phyloP scores from a whole-genome alignment of 345 rosid genomes.

The Theobroma cacao region DNA sequence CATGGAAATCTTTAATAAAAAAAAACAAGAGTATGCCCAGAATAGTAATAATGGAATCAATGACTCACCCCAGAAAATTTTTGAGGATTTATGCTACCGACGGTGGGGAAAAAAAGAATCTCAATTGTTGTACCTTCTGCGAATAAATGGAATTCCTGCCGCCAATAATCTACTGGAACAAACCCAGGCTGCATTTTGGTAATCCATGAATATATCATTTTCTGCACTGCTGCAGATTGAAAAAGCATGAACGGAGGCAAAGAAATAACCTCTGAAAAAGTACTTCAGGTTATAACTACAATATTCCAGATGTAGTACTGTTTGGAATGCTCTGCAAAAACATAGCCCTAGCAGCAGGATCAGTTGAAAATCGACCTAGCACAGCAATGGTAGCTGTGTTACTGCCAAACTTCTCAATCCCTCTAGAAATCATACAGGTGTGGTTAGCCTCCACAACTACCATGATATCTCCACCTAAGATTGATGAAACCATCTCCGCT shows the following conservation, averaged over 20 bases:
- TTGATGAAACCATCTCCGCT: slow-evolving; percentile 69
- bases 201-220: neutral
- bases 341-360: slow-evolving; percentile 48
- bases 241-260: neutral
- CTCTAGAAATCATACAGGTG: slow-evolving; percentile 93
- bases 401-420: slow-evolving; percentile 91
- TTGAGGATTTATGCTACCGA: neutral
- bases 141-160: neutral
- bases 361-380: slow-evolving; percentile 72
- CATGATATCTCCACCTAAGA: slow-evolving; percentile 79
- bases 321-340: slow-evolving; percentile 62
- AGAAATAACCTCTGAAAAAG: neutral
- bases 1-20: neutral
- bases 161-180: neutral
- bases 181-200: neutral
- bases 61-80: neutral
- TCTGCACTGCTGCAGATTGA: neutral
- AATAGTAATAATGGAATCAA: neutral
- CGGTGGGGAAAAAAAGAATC: neutral
- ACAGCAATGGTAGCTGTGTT: slow-evolving; percentile 80
- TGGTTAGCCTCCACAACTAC: slow-evolving; percentile 90
- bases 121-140: neutral
- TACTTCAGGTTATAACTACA: slow-evolving; percentile 3
- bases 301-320: slow-evolving; percentile 20
- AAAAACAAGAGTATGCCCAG: neutral